phyloP scores from a whole-genome alignment of 805 yeast genomes.

The Wickerhamiella domercqiae region DNA sequence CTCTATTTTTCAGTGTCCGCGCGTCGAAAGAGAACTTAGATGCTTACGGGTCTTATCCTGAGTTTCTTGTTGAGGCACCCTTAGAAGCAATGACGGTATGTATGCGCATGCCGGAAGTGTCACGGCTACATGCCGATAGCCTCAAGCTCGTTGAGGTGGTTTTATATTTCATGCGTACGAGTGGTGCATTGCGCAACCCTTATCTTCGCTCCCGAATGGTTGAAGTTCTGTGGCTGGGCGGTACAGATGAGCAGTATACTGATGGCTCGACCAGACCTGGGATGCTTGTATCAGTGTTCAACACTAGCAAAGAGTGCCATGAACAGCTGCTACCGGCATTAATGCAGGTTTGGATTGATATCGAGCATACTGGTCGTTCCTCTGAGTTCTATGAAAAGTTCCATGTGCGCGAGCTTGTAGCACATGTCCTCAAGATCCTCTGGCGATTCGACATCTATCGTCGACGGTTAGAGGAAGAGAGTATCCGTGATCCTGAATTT shows the following conservation, averaged over 20 bases:
- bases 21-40: conserved; percentile 29
- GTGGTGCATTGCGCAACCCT: conserved; percentile 61
- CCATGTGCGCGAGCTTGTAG: conserved; percentile 74
- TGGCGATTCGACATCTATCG: conserved; percentile 65
- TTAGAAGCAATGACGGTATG: conserved; percentile 22
- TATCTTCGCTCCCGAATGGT: conserved; percentile 77
- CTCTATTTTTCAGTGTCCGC: conserved; percentile 53
- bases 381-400: conserved; percentile 94
- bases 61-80: conserved; percentile 68
- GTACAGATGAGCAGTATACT: conserved; percentile 33
- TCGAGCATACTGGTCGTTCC: conserved; percentile 90
- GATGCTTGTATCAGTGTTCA: conserved; percentile 51
- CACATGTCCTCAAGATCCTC: conserved; percentile 63
- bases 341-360: conserved; percentile 81
- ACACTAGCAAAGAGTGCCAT: conserved; percentile 43
- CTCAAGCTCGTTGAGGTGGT: conserved; percentile 44
- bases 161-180: conserved; percentile 58
- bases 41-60: conserved; percentile 78
- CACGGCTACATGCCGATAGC: conserved; percentile 22
- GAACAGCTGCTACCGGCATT: conserved; percentile 65
- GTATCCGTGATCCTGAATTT: conserved; percentile 57
- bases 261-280: conserved; percentile 32
- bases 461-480: conserved; percentile 50
- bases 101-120: conserved; percentile 39
- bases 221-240: conserved; percentile 64